Base-by-base conservation (phyloP, 768 basidiomycete species). In the Boletus coccyginus region DNA sequence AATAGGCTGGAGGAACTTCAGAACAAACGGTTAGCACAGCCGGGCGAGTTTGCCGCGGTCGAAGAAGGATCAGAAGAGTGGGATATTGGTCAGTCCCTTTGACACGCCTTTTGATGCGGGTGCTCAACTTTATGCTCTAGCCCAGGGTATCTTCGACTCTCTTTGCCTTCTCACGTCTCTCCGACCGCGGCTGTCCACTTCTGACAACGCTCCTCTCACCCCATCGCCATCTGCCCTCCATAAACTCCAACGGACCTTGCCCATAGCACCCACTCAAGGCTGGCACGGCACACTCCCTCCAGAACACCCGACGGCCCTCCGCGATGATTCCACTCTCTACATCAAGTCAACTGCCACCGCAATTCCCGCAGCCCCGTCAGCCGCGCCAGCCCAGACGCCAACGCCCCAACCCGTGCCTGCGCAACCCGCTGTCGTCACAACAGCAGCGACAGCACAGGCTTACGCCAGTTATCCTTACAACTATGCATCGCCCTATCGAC, bases 41-140 rank as follows among this genome's bases (percentile, higher is more conserved):
- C 77, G 24, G 77, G 76, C 14, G 77, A 75, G 39, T 80, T 75
- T 10, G 67, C 68, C 35, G 76, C 75, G 51, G 83, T 84, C 4
- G 79, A 84, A 66, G 81, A 84, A 65, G 87, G 79, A 35, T 87
- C 88, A 12, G 90, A 92, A 69, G 91, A 94, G 68, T 91, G 87
- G 87, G 85, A 90, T 61, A 82, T 81, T 57, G 92, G 91, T 92
- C 65, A 61, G 86, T 45, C 53, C 38, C 32, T 31, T 44, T 38
- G 12, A 60, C 55, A 36, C 50, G 7, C 58, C 4, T 35, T 27
- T 52, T 40, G 31, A 45, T n/a, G 4, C 53, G 52, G 56, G 4
- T 9, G 41, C 64, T 63, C 55, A 58, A 49, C 33, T 44, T 62
- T 52, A 56, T n/a, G 35, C 58, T 56, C 39, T 66, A 92, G 92